phyloP scores from a whole-genome alignment of 1,139 yeast genomes.

The Blastobotrys raffinosifermentans region DNA sequence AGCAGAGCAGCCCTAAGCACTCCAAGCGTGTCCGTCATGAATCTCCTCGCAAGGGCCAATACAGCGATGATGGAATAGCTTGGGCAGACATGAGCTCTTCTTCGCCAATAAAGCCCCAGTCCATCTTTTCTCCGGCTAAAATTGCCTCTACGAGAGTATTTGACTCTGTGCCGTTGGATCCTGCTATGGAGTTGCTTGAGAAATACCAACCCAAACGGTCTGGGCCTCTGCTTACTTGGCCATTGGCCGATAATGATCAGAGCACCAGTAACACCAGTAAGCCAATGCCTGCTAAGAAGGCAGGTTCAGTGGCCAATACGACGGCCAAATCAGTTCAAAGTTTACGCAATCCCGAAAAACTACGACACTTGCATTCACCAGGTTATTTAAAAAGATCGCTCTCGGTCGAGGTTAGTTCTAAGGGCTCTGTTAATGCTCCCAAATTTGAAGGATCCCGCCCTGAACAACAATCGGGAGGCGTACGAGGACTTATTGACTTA shows the following conservation, averaged over 20 bases:
- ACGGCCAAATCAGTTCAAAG: background rate
- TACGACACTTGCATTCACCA: conserved; percentile 19
- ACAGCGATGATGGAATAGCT: background rate
- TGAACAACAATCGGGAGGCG: no score
- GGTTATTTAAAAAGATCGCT: conserved; percentile 16
- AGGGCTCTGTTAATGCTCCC: no score
- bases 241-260: background rate
- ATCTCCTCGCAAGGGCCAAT: background rate
- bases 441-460: no score
- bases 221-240: background rate
- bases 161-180: conserved; percentile 6
- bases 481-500: no score
- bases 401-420: background rate
- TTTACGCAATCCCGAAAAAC: conserved; percentile 6
- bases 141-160: background rate
- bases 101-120: background rate
- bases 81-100: conserved; percentile 1
- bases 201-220: conserved; percentile 1
- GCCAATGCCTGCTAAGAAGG: background rate
- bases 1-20: no score
- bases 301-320: background rate
- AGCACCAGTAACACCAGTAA: background rate
- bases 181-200: conserved; percentile 14
- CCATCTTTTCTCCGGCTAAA: background rate
- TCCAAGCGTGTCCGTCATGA: no score